Conservation (phyloP, 2,329 filamentous ascomycete genomes). For the Penicillium sp. region DNA sequence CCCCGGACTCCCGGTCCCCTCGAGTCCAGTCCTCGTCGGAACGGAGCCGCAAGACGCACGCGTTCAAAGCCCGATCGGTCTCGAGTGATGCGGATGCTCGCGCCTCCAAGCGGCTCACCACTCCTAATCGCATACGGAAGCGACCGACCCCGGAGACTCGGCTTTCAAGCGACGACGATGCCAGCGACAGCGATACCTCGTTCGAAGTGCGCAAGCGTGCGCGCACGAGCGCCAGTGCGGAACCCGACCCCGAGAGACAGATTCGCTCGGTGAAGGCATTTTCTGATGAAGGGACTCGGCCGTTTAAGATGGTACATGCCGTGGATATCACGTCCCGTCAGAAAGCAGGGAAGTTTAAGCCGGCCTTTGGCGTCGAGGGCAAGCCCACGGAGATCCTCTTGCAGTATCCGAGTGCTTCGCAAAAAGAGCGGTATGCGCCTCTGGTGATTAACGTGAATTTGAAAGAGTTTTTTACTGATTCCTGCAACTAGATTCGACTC, state of each 20-base stretch:
- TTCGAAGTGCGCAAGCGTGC: slow-evolving; percentile 46
- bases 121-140: slow-evolving; percentile 36
- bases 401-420: slow-evolving; percentile 77
- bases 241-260: slow-evolving; percentile 45
- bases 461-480: not conserved
- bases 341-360: slow-evolving; percentile 50
- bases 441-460: too few species aligned
- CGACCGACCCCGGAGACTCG: slow-evolving; percentile 39
- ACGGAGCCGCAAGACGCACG: slow-evolving; percentile 23
- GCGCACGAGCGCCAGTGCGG: slow-evolving; percentile 40
- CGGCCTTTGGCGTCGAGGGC: slow-evolving; percentile 48
- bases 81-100: slow-evolving; percentile 30
- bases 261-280: slow-evolving; percentile 48
- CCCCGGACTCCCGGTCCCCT: slow-evolving; percentile 20
- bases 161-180: slow-evolving; percentile 43
- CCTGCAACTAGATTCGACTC: slow-evolving; percentile 61
- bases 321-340: slow-evolving; percentile 47
- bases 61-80: slow-evolving; percentile 28
- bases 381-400: slow-evolving; percentile 59
- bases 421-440: slow-evolving; percentile 60
- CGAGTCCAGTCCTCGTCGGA: slow-evolving; percentile 20
- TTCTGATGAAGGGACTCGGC: slow-evolving; percentile 37
- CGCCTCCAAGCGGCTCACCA: slow-evolving; percentile 32
- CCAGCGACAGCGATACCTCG: slow-evolving; percentile 42
- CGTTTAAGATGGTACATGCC: slow-evolving; percentile 50